Evolutionary conservation across 2,329 filamentous ascomycete genomes (phyloP), one percentile per base, ranked within the genome.

Genomic region (Fusarium guadeloupense): DNA sequence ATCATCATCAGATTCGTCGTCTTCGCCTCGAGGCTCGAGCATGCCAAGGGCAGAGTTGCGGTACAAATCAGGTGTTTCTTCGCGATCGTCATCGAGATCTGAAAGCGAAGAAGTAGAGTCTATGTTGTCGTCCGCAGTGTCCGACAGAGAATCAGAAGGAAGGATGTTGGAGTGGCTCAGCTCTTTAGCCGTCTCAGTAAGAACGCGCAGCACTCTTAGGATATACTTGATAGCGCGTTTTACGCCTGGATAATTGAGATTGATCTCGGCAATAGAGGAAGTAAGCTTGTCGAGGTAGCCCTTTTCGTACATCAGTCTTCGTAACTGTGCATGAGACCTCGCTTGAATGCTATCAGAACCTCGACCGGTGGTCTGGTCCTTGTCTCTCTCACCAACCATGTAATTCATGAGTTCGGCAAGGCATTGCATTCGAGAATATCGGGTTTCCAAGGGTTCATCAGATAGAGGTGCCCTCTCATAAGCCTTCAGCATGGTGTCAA

Each of bases 251-350:
- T 96, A 97, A 67, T 96, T 96, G 59, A 99, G 85, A 73, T 97
- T 95, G 56, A 99, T 90, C 69, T 99, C 96, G 16, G 95, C 92
- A 68, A 99, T 93, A 1, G 96, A 96, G 12, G 89, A 86, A 3
- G 95, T 98, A 55, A 99, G 79, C 41, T 94, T 90, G 20, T 91
- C 86, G 59, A 98, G 89, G 73, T 95, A 97, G 51, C 96, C 93
- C 79, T 98, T 99, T 77, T 99, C 95, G 69, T 96, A 98, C 95
- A 99, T 99, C 57, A 97, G 87, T 66, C 93, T 92, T 28, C 92
- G 89, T 66, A 99, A 85, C 71, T 97, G 93, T 68, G 90, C 88
- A 62, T 93, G 90, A 8, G 93, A 93, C 37, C 82, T 80, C 20
- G 75, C 72, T 38, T 79, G 71, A 46, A 74, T 62, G 41, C 73